Evolutionary conservation across 1,139 yeast species (phyloP), one percentile per base, ranked within the genome.

Genomic region (Yueomyces sp.): DNA sequence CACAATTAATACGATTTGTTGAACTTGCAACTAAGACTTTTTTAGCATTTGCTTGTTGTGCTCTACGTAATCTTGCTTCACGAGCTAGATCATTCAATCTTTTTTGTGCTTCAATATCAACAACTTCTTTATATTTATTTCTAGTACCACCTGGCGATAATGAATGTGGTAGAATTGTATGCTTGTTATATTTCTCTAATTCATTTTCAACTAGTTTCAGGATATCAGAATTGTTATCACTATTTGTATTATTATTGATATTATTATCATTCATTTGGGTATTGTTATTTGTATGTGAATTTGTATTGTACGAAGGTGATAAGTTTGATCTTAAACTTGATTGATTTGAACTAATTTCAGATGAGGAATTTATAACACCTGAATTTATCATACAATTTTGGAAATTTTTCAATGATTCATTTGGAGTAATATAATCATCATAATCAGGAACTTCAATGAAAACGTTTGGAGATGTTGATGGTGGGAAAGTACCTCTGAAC

Each of bases 101-200:
- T 41, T 51, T 51, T 46, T 60, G 64, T 26, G 62, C 53, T 38
- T 59, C 63, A 38, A 59, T 42, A 45, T 62, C 65, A 27, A 61
- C 55, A 44, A 79, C 78, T 57, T 85, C 94, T 62, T 81, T 82
- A 64, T 89, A 89, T 64, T 89, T 89, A 63, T 73, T 80, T 60
- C 79, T 82, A 41, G 96, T 86, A 54, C 87, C 89, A 51, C 91
- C 91, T 12, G 97, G 97, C 30, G 96, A 87, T 56, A 89, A 72
- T 1, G 95, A 83, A 52, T 79, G 82, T 37, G 97, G 97, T 52
- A 89, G 69, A 51, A 89, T 73, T 4, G 85, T 40, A 27, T 46
- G 38, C 39, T 41, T 42, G 31, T 41, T 33, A 33, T 33, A 43
- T 36, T 38, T 44, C n/a, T 39, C 36, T 32, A 31, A 28, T 27